A percentile compares a stretch with the other conserved stretches of the same genome.
These are phyloP conservation scores for Plasmodium coatneyi DNA, from an alignment of 169 alveolate genomes.

Conservation along the genomic window DNA sequence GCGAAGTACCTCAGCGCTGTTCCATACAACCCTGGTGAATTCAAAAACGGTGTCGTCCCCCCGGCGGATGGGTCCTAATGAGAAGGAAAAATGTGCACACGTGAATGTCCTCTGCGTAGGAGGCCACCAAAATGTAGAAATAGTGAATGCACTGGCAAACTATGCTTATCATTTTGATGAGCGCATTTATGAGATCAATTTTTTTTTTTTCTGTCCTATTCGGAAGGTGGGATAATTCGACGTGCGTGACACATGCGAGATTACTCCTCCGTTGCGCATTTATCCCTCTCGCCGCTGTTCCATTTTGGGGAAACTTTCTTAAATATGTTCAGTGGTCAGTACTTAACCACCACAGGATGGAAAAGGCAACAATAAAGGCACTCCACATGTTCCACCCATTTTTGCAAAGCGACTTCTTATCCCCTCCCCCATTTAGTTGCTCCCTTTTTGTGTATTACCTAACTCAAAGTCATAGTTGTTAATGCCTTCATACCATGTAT, in stretches of 20 bases:
- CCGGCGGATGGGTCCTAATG: slow-evolving; percentile 20
- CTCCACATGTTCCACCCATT: background rate
- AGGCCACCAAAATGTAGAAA: background rate
- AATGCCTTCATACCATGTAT: slow-evolving; percentile 74
- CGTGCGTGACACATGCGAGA: background rate
- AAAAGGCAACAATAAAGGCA: background rate
- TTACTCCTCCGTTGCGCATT: background rate
- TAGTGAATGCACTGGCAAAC: background rate
- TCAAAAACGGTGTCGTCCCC: slow-evolving; percentile 44
- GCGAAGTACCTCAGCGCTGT: slow-evolving; percentile 27
- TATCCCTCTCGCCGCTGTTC: background rate
- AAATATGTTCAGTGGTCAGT: background rate
- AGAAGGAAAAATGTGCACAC: background rate
- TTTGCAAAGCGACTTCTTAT: background rate
- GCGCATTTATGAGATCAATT: background rate
- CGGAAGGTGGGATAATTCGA: background rate
- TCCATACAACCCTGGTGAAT: slow-evolving; percentile 56
- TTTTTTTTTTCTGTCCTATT: background rate
- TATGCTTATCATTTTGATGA: background rate
- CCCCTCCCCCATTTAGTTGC: background rate
- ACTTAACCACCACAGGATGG: background rate
- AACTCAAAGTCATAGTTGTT: slow-evolving; percentile 66
- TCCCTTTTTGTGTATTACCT: slow-evolving; percentile 17
- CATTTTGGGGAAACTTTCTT: background rate
- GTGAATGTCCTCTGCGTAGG: background rate